These are phyloP conservation scores for Cladosporium sp. DNA, from an alignment of 2,329 filamentous ascomycete species.

Conservation along the genomic window DNA sequence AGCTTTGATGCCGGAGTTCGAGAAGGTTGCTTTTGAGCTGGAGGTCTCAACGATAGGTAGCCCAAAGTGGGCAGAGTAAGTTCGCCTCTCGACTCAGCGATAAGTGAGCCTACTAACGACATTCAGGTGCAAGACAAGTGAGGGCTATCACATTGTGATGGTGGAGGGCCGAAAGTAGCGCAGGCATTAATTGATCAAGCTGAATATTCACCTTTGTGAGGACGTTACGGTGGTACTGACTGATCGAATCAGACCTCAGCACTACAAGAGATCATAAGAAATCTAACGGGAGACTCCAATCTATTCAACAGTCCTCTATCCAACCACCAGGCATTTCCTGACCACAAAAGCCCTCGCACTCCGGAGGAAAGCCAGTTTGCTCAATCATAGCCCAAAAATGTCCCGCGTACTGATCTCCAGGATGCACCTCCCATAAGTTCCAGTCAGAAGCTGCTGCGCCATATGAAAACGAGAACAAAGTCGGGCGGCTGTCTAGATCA, in stretches of 20 bases:
- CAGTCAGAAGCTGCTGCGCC: conserved; percentile 2
- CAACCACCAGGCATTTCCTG: conserved; percentile 11
- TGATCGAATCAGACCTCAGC: neutral
- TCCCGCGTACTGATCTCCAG: conserved; percentile 9
- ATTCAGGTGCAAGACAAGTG: conserved; percentile 63
- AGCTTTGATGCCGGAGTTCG: conserved; percentile 67
- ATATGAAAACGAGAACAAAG: neutral
- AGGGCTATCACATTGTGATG: conserved; percentile 82
- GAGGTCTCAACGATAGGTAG: conserved; percentile 65
- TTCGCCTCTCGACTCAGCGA: neutral
- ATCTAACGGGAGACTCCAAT: neutral
- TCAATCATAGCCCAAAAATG: conserved; percentile 10
- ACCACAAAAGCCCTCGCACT: neutral
- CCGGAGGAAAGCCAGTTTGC: neutral
- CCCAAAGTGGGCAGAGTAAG: conserved; percentile 64
- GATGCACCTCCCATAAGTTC: conserved; percentile 5
- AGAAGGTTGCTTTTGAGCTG: conserved; percentile 70
- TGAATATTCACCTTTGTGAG: neutral
- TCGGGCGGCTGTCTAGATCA: neutral
- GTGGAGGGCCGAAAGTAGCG: conserved; percentile 65
- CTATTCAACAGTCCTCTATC: neutral
- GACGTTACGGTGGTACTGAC: neutral
- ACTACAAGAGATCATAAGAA: neutral
- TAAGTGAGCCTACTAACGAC: neutral
- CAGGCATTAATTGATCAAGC: neutral